These are phyloP conservation scores for Pleurotus giganteus DNA, from an alignment of 768 basidiomycete genomes.

Conservation along the genomic window DNA sequence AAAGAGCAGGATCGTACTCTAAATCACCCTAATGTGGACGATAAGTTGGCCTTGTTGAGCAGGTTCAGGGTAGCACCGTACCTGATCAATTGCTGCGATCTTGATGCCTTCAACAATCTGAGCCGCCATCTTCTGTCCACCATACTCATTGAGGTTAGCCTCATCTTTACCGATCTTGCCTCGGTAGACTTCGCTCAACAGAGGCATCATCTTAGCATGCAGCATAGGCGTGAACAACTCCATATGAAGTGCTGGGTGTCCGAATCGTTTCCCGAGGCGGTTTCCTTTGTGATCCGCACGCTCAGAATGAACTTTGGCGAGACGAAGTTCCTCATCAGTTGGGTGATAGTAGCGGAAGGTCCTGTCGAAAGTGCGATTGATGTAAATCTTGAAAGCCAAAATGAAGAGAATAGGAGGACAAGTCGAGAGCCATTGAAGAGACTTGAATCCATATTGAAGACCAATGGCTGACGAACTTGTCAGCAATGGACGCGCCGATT, in stretches of 20 bases:
- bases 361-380: conserved; percentile 63
- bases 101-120: conserved; percentile 76
- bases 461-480: conserved; percentile 63
- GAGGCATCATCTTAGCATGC: conserved; percentile 80
- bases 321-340: conserved; percentile 68
- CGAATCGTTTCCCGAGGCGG: conserved; percentile 87
- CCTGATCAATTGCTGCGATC: conserved; percentile 81
- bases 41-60: neutral
- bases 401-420: conserved; percentile 85
- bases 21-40: conserved; percentile 51
- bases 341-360: conserved; percentile 86
- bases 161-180: conserved; percentile 66
- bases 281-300: conserved; percentile 69
- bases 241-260: conserved; percentile 86
- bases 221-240: conserved; percentile 90
- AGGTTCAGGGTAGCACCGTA: conserved; percentile 22
- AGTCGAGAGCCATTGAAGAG: conserved; percentile 79
- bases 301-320: conserved; percentile 75
- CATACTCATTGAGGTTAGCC: conserved; percentile 73
- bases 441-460: conserved; percentile 70
- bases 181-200: conserved; percentile 72
- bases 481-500: neutral
- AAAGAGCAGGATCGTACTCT: conserved; percentile 66
- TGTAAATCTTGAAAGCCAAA: conserved; percentile 80
- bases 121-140: conserved; percentile 73